phyloP scores from a whole-genome alignment of 2,329 filamentous ascomycete genomes.

The Fusarium setosum region DNA sequence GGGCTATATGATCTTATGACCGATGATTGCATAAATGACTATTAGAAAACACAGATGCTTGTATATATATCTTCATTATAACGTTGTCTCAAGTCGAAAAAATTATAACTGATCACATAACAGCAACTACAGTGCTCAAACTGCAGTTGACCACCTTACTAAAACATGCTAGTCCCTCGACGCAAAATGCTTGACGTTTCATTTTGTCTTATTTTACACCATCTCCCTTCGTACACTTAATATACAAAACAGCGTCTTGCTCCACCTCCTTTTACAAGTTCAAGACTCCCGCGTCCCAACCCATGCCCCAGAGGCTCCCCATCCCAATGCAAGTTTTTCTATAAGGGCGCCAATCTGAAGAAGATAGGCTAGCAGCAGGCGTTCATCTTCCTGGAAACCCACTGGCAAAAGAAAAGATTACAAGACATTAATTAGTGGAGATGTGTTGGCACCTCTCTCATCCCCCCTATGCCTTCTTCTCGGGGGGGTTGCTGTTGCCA shows the following conservation, averaged over 20 bases:
- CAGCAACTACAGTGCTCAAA: too few species aligned
- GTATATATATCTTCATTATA: too few species aligned
- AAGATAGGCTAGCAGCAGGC: conserved; percentile 17
- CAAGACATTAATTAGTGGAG: conserved; percentile 47
- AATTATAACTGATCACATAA: too few species aligned
- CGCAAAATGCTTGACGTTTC: conserved; percentile 1
- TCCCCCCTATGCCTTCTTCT: conserved; percentile 39
- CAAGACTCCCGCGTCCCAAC: conserved; percentile 11
- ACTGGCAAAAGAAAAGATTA: conserved; percentile 32
- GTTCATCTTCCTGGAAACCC: conserved; percentile 1
- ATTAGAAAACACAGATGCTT: too few species aligned
- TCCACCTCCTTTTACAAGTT: conserved; percentile 26
- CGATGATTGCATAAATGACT: too few species aligned
- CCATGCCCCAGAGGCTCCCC: conserved; percentile 5
- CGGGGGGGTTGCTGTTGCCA: conserved; percentile 15
- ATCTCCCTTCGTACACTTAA: conserved; percentile 27
- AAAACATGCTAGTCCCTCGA: too few species aligned
- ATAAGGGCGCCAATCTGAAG: conserved; percentile 30
- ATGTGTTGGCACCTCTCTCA: conserved; percentile 34
- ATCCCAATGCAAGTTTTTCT: conserved; percentile 26
- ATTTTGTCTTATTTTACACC: conserved; percentile 32
- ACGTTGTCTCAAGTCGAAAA: too few species aligned
- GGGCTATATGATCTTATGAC: too few species aligned
- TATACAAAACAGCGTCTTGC: conserved; percentile 29
- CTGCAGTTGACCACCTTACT: too few species aligned